phyloP scores from a whole-genome alignment of 1,284 basidiomycete species.

The Leccinum ponderosum region DNA sequence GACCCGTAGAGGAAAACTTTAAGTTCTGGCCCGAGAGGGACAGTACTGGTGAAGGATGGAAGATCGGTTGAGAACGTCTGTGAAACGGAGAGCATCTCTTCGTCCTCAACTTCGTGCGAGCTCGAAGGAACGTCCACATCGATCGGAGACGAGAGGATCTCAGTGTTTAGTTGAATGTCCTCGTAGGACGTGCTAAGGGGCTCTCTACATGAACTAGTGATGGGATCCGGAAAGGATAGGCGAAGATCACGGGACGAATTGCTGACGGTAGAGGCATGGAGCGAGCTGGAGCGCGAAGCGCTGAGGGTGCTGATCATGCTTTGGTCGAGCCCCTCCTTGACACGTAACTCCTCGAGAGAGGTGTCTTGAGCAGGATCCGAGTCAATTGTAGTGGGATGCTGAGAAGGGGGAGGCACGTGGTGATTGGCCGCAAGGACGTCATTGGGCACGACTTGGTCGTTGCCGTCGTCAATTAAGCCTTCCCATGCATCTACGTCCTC shows the following conservation, averaged over 20 bases:
- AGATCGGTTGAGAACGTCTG: constrained; percentile 25
- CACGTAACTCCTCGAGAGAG: constrained; percentile 56
- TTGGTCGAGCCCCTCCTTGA: constrained; percentile 72
- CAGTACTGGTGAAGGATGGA: constrained; percentile 21
- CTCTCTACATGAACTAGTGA: constrained; percentile 60
- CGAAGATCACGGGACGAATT: constrained; percentile 66
- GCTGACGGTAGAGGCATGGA: constrained; percentile 54
- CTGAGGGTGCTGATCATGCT: constrained; percentile 76
- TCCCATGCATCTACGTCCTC: constrained; percentile 74
- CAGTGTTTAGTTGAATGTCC: constrained; percentile 22
- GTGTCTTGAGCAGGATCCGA: constrained; percentile 28
- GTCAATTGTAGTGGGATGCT: constrained; percentile 26
- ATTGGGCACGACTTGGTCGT: constrained; percentile 44
- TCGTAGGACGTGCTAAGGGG: constrained; percentile 29
- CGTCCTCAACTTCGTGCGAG: constrained; percentile 24
- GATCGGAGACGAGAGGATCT: constrained; percentile 12
- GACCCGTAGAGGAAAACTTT: constrained; percentile 64
- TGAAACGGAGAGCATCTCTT: constrained; percentile 25
- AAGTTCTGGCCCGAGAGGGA: constrained; percentile 41
- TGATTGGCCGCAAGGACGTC: constrained; percentile 31
- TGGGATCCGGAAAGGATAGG: constrained; percentile 75
- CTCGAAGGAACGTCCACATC: constrained; percentile 17
- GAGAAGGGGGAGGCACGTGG: constrained; percentile 29
- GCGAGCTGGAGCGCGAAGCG: constrained; percentile 62
- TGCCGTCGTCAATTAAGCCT: constrained; percentile 62